Conservation (phyloP, 2,329 filamentous ascomycete genomes). For the Ophiostoma ips region DNA sequence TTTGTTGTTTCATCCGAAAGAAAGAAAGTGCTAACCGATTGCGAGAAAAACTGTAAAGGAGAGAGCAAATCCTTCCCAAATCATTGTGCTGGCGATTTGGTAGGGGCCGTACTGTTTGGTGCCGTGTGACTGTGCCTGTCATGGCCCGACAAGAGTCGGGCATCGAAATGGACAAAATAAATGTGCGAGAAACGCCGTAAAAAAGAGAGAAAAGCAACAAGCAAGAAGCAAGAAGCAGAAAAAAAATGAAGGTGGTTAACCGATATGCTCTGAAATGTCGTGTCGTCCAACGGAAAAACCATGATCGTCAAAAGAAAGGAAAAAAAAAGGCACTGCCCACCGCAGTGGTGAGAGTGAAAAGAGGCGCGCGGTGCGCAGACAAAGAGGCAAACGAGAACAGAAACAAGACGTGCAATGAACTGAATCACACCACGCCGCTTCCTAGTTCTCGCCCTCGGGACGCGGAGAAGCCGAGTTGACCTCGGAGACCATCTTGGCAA, state of each 20-base stretch:
- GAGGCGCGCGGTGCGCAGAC: background rate
- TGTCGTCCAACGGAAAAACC: background rate
- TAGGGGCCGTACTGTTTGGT: background rate
- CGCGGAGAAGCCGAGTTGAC: slow-evolving; percentile 31
- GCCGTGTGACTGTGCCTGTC: background rate
- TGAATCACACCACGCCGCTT: background rate
- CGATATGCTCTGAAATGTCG: background rate
- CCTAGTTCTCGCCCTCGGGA: slow-evolving; percentile 4
- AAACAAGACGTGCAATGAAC: background rate
- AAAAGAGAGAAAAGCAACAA: background rate
- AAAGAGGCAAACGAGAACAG: slow-evolving; percentile 3
- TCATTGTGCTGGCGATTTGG: background rate
- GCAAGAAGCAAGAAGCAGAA: background rate
- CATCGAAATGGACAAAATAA: background rate
- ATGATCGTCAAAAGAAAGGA: background rate
- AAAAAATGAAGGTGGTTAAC: background rate
- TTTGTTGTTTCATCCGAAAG: background rate
- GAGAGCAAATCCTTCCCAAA: background rate
- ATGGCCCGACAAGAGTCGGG: background rate
- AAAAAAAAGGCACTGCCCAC: background rate
- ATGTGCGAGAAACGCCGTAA: background rate
- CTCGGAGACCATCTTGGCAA: slow-evolving; percentile 80
- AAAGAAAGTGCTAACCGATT: background rate
- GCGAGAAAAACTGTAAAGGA: slow-evolving; percentile 5
- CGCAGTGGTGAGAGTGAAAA: background rate